These are phyloP conservation scores for Serendipita sp. DNA, from an alignment of 768 basidiomycete genomes.

Conservation along the genomic window DNA sequence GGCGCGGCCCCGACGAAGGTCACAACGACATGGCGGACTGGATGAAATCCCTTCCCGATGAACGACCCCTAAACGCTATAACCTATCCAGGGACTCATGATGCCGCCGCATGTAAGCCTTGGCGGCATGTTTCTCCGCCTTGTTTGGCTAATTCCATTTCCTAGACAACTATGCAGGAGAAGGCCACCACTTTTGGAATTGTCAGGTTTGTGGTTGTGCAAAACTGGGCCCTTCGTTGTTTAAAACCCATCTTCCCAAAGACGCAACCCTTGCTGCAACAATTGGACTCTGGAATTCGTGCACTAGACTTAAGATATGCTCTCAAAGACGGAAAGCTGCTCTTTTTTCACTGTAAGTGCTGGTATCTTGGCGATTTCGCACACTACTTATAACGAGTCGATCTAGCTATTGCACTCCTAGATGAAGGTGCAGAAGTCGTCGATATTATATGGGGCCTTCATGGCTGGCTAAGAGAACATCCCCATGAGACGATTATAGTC, in stretches of 20 bases:
- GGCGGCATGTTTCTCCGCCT: too few relatives aligned
- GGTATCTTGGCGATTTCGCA: neutral
- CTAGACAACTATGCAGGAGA: slow-evolving; percentile 1
- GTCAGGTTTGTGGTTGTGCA: neutral
- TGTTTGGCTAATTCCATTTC: neutral
- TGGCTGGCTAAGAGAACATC: neutral
- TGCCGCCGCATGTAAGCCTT: neutral
- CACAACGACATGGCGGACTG: neutral
- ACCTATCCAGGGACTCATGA: neutral
- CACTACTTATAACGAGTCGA: neutral
- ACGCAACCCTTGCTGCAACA: neutral
- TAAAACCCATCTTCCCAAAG: neutral
- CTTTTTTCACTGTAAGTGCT: neutral
- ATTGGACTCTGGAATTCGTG: neutral
- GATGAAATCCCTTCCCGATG: neutral
- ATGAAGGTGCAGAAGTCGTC: neutral
- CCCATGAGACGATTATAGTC: neutral
- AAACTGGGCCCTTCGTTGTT: neutral
- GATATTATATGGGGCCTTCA: neutral
- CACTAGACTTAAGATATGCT: slow-evolving; percentile 2
- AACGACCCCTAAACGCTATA: neutral
- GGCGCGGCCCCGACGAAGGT: neutral
- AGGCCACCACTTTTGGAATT: neutral
- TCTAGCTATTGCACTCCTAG: neutral
- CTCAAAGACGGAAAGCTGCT: neutral